Percentiles rank a stretch among this genome's conserved stretches.
Conservation (phyloP, 129 eudicot species). For the Sambucus nigra region DNA sequence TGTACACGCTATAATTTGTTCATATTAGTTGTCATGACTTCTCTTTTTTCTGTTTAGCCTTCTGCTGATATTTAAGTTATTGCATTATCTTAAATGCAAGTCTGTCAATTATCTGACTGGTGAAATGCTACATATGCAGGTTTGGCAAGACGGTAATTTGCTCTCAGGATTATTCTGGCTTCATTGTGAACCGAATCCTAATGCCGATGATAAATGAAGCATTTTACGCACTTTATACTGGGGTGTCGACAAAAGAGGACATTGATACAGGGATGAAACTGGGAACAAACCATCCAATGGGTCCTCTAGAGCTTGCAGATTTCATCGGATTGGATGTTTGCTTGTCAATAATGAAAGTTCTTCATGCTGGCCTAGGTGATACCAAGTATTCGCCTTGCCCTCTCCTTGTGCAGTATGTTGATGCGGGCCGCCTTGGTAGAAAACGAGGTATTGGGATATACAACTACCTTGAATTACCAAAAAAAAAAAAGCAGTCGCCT, state of each 20-base stretch:
- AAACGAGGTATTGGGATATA: constrained; percentile 85
- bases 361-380: constrained; percentile 79
- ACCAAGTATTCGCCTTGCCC: constrained; percentile 84
- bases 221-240: constrained; percentile 60
- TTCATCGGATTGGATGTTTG: constrained; percentile 87
- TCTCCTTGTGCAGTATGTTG: constrained; percentile 77
- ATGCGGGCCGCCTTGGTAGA: constrained; percentile 91
- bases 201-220: constrained; percentile 99
- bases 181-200: constrained; percentile 74
- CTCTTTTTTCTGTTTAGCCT: not conserved
- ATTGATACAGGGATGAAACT: constrained; percentile 92
- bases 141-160: constrained; percentile 75
- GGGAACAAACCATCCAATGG: constrained; percentile 97
- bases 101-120: not conserved
- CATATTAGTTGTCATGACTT: not conserved
- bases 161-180: constrained; percentile 70
- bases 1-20: too few species aligned
- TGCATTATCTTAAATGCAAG: too few species aligned
- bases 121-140: constrained; percentile 24
- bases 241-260: constrained; percentile 92
- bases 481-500: constrained; percentile 28
- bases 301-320: constrained; percentile 88
- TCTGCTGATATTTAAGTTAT: not conserved
- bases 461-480: constrained; percentile 28
- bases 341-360: constrained; percentile 70